Evolutionary conservation across 2,329 filamentous ascomycete species (phyloP).

Genomic region (Penicillium sp.): DNA sequence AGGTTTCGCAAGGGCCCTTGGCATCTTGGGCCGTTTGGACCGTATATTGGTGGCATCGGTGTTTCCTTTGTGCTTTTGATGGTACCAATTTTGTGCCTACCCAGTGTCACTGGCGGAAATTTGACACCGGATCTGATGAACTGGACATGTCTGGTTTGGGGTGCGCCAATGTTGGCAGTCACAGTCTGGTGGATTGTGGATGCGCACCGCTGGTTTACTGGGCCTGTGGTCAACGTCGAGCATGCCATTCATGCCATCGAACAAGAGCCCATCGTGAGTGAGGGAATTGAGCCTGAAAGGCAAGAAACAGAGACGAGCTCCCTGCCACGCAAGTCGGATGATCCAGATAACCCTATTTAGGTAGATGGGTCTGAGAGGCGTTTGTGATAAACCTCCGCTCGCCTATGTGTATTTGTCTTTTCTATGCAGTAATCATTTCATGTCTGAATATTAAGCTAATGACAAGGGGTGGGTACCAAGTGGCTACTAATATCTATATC

Average conservation of each 20-base stretch:
- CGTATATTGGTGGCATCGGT: slow-evolving; percentile 59
- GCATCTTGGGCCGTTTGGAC: slow-evolving; percentile 64
- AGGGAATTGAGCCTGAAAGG: slow-evolving; percentile 22
- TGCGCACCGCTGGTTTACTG: slow-evolving; percentile 70
- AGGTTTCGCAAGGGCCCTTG: slow-evolving; percentile 68
- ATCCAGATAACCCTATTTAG: slow-evolving; percentile 8
- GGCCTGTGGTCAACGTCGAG: slow-evolving; percentile 68
- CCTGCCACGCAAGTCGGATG: slow-evolving; percentile 12
- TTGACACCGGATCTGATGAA: slow-evolving; percentile 62
- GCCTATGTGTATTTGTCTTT: no score
- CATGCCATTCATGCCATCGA: slow-evolving; percentile 43
- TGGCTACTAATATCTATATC: background rate
- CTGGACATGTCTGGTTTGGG: slow-evolving; percentile 69
- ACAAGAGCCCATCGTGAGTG: slow-evolving; percentile 25
- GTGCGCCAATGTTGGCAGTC: slow-evolving; percentile 62
- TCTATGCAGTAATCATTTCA: no score
- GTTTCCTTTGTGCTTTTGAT: slow-evolving; percentile 65
- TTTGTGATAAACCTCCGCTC: no score
- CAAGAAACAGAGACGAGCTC: slow-evolving; percentile 1
- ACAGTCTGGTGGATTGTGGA: slow-evolving; percentile 65
- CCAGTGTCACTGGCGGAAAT: slow-evolving; percentile 57
- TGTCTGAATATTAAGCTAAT: no score
- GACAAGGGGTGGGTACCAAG: no score
- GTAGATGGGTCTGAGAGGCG: background rate
- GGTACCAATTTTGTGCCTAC: slow-evolving; percentile 69